Conservation (phyloP, 257 asterid genomes). For the Osmanthus fragrans region DNA sequence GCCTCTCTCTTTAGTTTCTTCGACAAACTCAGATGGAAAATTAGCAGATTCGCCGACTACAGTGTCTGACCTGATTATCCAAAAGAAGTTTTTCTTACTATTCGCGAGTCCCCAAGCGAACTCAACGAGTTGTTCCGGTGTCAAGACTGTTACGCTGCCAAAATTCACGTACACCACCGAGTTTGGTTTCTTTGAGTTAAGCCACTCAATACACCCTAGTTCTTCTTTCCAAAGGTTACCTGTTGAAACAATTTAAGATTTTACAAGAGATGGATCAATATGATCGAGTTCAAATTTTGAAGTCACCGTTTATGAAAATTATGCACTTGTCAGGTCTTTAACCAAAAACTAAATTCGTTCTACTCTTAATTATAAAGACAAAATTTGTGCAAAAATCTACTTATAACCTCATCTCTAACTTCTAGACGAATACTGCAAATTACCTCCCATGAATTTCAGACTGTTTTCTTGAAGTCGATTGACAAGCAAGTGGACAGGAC, state of each 20-base stretch:
- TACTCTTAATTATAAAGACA: neutral
- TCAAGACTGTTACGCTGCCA: constrained; percentile 23
- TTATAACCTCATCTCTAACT: neutral
- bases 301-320: no score
- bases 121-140: constrained; percentile 11
- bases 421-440: neutral
- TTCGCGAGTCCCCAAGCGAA: constrained; percentile 28
- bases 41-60: neutral
- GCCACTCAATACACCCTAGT: constrained; percentile 25
- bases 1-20: constrained; percentile 19
- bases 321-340: neutral
- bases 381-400: no score
- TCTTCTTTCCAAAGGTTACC: constrained; percentile 27
- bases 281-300: no score
- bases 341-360: neutral
- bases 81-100: constrained; percentile 18
- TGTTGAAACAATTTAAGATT: neutral
- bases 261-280: neutral
- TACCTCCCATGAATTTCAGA: constrained; percentile 4
- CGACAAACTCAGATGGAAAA: constrained; percentile 14
- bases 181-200: constrained; percentile 21
- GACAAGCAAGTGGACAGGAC: constrained; percentile 17
- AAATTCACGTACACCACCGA: constrained; percentile 25
- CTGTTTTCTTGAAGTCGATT: constrained; percentile 5
- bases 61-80: constrained; percentile 22